Percentiles rank a stretch among this genome's conserved stretches.
Conservation (phyloP, 2,329 filamentous ascomycete species). For the Ascochyta fabae region DNA sequence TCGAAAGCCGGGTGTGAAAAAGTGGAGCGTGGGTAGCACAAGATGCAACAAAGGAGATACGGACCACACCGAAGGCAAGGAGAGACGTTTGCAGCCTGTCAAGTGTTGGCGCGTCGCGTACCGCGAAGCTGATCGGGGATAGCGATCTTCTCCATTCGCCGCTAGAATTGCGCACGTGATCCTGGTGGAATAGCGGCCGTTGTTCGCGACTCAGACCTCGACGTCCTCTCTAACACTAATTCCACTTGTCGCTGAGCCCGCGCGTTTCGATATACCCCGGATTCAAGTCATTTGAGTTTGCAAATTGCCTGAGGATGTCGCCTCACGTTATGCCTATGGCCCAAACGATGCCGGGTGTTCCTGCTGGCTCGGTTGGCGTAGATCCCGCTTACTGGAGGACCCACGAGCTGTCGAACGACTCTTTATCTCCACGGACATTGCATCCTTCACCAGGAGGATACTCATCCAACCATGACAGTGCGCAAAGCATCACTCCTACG, state of each 20-base stretch:
- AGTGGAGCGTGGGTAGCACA: conserved; percentile 19
- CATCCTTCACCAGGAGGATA: conserved; percentile 42
- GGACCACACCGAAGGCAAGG: conserved; percentile 22
- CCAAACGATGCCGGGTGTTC: conserved; percentile 31
- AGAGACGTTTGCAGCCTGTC: conserved; percentile 27
- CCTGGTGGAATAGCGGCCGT: conserved; percentile 13
- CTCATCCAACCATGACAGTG: conserved; percentile 39
- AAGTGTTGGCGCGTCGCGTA: conserved; percentile 19
- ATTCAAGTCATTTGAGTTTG: conserved; percentile 6
- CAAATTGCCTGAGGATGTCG: conserved; percentile 20
- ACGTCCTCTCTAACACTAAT: conserved; percentile 30
- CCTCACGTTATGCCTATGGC: conserved; percentile 38
- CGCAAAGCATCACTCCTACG: conserved; percentile 38
- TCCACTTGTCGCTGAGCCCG: conserved; percentile 28
- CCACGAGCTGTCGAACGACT: conserved; percentile 29
- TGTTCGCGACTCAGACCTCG: conserved; percentile 27
- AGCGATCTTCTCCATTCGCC: conserved; percentile 14
- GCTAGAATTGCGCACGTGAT: conserved; percentile 23
- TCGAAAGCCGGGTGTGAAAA: conserved; percentile 10
- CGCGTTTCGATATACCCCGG: conserved; percentile 18
- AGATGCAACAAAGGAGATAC: conserved; percentile 29
- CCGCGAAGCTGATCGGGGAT: conserved; percentile 22
- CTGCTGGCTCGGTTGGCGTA: conserved; percentile 37
- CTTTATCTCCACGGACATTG: conserved; percentile 26
- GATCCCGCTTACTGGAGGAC: conserved; percentile 46